Conservation (phyloP, 1,284 basidiomycete genomes). For the Ustilago trichophora region DNA sequence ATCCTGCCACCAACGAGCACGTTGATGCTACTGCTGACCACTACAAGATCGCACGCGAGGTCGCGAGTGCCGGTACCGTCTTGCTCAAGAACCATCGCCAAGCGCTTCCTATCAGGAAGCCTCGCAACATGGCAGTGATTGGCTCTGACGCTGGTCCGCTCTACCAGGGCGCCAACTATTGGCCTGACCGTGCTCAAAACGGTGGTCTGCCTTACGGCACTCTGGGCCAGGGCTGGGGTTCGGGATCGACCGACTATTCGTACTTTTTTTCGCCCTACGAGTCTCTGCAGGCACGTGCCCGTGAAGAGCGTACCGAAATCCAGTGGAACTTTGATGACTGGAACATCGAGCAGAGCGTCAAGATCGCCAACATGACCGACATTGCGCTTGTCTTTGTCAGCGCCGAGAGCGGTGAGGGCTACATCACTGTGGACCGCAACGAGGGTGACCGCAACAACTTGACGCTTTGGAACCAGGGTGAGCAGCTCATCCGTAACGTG, state of each 20-base stretch:
- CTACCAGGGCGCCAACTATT: slow-evolving; percentile 77
- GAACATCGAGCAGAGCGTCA: slow-evolving; percentile 44
- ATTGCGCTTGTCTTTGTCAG: slow-evolving; percentile 74
- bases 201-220: slow-evolving; percentile 72
- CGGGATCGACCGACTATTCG: slow-evolving; percentile 70
- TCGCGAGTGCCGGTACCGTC: slow-evolving; percentile 78
- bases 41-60: slow-evolving; percentile 74
- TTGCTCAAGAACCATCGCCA: slow-evolving; percentile 75
- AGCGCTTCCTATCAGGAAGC: slow-evolving; percentile 48
- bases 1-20: slow-evolving; percentile 70
- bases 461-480: slow-evolving; percentile 81
- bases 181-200: slow-evolving; percentile 69
- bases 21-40: slow-evolving; percentile 81
- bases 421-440: slow-evolving; percentile 68
- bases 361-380: slow-evolving; percentile 61
- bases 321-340: slow-evolving; percentile 74
- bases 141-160: slow-evolving; percentile 75
- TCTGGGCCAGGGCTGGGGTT: slow-evolving; percentile 83
- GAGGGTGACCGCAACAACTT: slow-evolving; percentile 79
- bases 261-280: slow-evolving; percentile 71
- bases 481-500: slow-evolving; percentile 66
- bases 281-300: slow-evolving; percentile 74
- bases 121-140: slow-evolving; percentile 50
- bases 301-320: slow-evolving; percentile 71
- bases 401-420: slow-evolving; percentile 54